Evolutionary conservation across 352 stramenopile genomes (phyloP).

Genomic region (Pelagophyceae sp.): DNA sequence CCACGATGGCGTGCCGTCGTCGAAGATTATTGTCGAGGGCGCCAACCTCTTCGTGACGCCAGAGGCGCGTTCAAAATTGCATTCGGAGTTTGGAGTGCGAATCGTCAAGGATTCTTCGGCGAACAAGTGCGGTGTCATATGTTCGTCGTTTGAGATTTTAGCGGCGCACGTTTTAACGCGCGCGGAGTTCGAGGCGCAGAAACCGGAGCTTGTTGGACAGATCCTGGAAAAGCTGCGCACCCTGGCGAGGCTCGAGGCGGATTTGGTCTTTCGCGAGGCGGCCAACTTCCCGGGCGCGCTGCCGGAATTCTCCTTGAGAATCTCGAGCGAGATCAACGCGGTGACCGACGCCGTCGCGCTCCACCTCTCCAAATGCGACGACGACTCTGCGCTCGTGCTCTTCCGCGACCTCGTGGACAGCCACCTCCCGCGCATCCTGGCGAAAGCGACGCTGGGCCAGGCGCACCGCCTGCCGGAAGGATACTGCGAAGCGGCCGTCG

Average conservation of each 20-base stretch:
- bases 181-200: conserved; percentile 90
- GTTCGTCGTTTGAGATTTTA: conserved; percentile 68
- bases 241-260: conserved; percentile 80
- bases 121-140: conserved; percentile 76
- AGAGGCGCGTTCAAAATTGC: conserved; percentile 82
- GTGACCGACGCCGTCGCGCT: conserved; percentile 83
- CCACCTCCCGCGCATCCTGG: conserved; percentile 84
- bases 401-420: conserved; percentile 56
- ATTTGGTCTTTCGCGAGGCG: conserved; percentile 96
- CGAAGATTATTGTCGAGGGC: conserved; percentile 90
- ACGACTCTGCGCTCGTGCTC: conserved; percentile 48
- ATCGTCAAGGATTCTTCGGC: conserved; percentile 93
- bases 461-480: conserved; percentile 81
- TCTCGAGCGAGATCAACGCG: conserved; percentile 86
- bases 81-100: conserved; percentile 84
- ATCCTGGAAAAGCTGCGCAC: conserved; percentile 85
- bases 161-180: conserved; percentile 88
- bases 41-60: conserved; percentile 93
- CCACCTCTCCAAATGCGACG: conserved; percentile 81
- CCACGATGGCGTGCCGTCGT: conserved; percentile 49
- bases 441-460: conserved; percentile 79
- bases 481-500: conserved; percentile 93
- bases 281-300: conserved; percentile 65
- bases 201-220: conserved; percentile 82
- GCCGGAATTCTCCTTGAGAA: conserved; percentile 82